Base-by-base conservation (phyloP, 805 yeast species). In the Soucietia sequanensis region DNA sequence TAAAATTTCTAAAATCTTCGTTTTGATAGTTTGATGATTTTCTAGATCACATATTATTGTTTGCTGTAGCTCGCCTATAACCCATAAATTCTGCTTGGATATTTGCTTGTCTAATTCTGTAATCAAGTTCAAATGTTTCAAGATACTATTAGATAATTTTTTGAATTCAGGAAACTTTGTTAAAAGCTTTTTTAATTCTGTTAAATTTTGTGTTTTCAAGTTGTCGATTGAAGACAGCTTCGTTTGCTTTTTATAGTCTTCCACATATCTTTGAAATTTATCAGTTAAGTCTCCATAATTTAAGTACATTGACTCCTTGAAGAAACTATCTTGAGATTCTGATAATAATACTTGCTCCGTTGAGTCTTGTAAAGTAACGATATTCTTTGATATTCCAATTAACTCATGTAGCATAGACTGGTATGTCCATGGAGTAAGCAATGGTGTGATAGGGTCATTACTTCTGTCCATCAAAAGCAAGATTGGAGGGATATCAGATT, bases 351-450 rank as follows among this genome's bases (percentile, higher is more conserved):
- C 46, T 41, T 54, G 63, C 37, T 62, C 69, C 18, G 74, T 78
- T 2, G 83, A 75, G 1, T 77, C 71, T 1, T 59, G 66, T 23
- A 90, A 57, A 46, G 79, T 83, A 4, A 88, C 95, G 2, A 90
- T 75, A 48, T 93, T 91, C 52, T 88, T 83, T 22, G 70, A 65
- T 39, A 93, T 85, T 2, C 91, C 95, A 20, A 93, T 66, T 15
- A 89, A 72, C 56, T 95, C 98, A 56, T 91, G 95, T 12, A 93
- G 87, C 98, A 93, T 91, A 2, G 96, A 85, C 55, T 91, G 98
- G 60, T 88, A 93, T 1, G 99, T 90, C 99, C 99, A 93, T 2
- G 98, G 99, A 25, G 83, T 78, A 31, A 93, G 63, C 20, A 93
- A 70, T 1, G 99, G 97, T 0, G 99, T 91, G 10, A 91, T 69